Conservation (phyloP, 345 rosid species). For the Cardamine chenopodiifolia region DNA sequence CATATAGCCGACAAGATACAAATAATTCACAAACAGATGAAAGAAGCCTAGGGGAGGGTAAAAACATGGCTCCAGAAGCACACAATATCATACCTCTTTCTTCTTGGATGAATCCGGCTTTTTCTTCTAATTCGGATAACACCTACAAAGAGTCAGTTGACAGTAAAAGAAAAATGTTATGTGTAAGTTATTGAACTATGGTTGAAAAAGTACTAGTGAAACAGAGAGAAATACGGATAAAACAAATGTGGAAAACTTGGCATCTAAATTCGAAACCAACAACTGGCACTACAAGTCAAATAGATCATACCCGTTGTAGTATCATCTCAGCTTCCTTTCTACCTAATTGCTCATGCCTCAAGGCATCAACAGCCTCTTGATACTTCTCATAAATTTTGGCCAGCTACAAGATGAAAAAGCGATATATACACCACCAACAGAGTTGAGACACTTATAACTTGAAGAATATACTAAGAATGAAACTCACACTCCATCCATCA, state of each 20-base stretch:
- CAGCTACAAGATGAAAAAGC: constrained; percentile 49
- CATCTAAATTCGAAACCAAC: constrained; percentile 15
- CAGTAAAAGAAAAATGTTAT: constrained; percentile 11
- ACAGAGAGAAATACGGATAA: not conserved
- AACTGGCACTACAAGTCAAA: not conserved
- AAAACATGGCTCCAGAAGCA: not conserved
- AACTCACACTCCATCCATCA: constrained; percentile 99
- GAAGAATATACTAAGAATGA: constrained; percentile 17
- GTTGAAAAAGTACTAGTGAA: constrained; percentile 18
- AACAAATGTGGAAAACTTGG: constrained; percentile 16
- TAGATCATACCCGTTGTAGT: constrained; percentile 72
- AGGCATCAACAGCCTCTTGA: constrained; percentile 97
- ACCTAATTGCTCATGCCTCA: constrained; percentile 93
- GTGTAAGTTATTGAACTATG: not conserved
- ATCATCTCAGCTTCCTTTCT: constrained; percentile 89
- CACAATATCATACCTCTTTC: constrained; percentile 69
- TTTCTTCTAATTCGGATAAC: constrained; percentile 84
- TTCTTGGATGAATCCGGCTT: constrained; percentile 82
- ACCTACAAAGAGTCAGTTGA: constrained; percentile 54
- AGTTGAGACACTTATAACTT: constrained; percentile 20
- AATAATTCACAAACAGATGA: not conserved
- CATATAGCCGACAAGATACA: constrained; percentile 22
- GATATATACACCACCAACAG: constrained; percentile 15
- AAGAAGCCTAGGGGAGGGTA: not conserved
- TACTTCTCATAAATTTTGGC: constrained; percentile 92